Evolutionary conservation across 1,284 basidiomycete genomes (phyloP).

Genomic region (Anthracocystis panici-leucophaei): DNA sequence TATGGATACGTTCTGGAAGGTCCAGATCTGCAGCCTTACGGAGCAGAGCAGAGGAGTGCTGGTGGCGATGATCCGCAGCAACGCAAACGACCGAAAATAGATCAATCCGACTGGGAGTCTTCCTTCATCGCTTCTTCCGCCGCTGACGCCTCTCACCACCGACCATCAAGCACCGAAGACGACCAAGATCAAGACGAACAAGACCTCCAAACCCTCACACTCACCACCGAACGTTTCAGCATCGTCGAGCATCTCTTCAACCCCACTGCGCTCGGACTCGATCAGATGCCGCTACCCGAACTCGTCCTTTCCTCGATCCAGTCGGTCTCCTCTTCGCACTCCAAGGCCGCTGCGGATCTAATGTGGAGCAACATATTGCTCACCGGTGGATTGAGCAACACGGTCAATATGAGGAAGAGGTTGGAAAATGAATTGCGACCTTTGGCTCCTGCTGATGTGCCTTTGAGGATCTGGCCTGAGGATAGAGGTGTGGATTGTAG

Average conservation of each 20-base stretch:
- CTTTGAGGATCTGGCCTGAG: slow-evolving; percentile 24
- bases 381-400: slow-evolving; percentile 83
- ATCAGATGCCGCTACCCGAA: slow-evolving; percentile 82
- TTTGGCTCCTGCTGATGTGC: slow-evolving; percentile 49
- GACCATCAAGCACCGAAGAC: not conserved
- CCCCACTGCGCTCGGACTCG: slow-evolving; percentile 75
- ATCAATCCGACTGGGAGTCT: slow-evolving; percentile 30
- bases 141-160: not conserved
- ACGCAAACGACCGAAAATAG: not conserved
- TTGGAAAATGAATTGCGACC: slow-evolving; percentile 72
- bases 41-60: not conserved
- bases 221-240: slow-evolving; percentile 89
- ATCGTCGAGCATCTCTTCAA: slow-evolving; percentile 87
- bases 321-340: not conserved
- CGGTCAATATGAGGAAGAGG: slow-evolving; percentile 80
- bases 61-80: not conserved
- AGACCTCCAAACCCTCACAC: slow-evolving; percentile 82
- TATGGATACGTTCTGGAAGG: slow-evolving; percentile 42
- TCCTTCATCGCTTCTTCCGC: slow-evolving; percentile 39
- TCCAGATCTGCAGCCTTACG: slow-evolving; percentile 15
- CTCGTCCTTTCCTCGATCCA: slow-evolving; percentile 80
- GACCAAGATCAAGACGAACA: slow-evolving; percentile 46
- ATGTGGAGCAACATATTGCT: slow-evolving; percentile 93
- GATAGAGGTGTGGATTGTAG: slow-evolving; percentile 9
- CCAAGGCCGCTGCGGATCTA: slow-evolving; percentile 81